Conservation (phyloP, 345 rosid species). For the Corymbia maculata region DNA sequence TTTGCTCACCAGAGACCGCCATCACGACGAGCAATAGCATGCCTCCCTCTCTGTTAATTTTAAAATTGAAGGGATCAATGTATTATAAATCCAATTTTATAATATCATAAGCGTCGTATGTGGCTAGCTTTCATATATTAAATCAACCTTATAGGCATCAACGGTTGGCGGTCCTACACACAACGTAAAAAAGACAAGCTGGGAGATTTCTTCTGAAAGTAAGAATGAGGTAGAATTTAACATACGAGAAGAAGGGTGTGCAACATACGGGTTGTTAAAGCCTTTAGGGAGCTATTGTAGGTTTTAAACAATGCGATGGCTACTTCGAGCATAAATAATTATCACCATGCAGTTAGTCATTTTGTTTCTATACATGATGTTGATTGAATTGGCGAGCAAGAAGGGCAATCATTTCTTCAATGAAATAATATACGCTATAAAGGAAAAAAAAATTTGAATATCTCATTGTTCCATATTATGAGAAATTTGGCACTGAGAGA, state of each 20-base stretch:
- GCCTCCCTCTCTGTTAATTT: not conserved
- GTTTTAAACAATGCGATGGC: not conserved
- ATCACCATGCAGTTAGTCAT: not conserved
- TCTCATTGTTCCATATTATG: not conserved
- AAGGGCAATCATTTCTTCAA: fast-evolving
- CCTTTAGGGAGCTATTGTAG: not conserved
- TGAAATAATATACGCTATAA: no score
- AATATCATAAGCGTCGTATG: not conserved
- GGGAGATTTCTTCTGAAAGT: not conserved
- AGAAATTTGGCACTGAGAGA: not conserved
- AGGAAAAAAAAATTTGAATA: no score
- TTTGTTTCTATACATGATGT: not conserved
- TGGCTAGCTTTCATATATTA: not conserved
- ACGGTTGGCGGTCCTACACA: not conserved
- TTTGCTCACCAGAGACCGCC: not conserved
- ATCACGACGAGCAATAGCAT: not conserved
- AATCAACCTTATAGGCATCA: not conserved
- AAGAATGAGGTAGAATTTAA: not conserved
- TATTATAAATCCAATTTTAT: not conserved
- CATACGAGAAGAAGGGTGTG: not conserved
- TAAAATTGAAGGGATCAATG: not conserved
- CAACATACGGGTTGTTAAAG: not conserved
- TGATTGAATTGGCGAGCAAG: not conserved
- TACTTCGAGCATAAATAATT: not conserved
- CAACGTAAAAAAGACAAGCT: not conserved